Evolutionary conservation across 2,329 filamentous ascomycete genomes (phyloP), one percentile per base, ranked within the genome.

Genomic region (Verticillium zaregamsianum): DNA sequence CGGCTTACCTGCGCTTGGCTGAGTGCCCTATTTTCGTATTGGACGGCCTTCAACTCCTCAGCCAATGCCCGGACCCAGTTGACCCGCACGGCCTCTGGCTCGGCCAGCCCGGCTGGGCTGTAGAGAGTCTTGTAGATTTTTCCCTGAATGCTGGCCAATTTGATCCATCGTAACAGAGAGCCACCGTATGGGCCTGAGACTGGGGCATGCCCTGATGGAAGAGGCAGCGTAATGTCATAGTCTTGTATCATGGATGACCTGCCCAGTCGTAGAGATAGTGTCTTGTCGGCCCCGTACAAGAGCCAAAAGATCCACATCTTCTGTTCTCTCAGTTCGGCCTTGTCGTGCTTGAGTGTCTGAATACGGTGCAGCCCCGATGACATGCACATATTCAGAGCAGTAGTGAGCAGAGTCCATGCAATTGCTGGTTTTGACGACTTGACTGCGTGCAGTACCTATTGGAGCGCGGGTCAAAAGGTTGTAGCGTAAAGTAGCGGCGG

Each of bases 121-220:
- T 71, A 72, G 1, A 72, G 66, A 2, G 68, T 63, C 14, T 71
- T 67, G 55, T 70, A 72, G 0, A 70, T 65, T 11, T 65, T 63
- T 2, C 69, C 70, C n/a, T 71, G 67, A 0, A 71, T 15, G 1
- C 61, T 59, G 0, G 67, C 63, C 14, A 68, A 59, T 9, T 59
- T 62, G 12, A 69, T 67, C 67, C 66, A 68, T 4, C 59, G 57
- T 3, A 58, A 28, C 20, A 25, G n/a, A 17, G 23, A 58, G 5
- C 3, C 12, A 28, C 31, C 62, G 52, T n/a, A 62, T 12, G 6
- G 54, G 56, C 9, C 61, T 20, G 33, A 58, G 5, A 11, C n/a
- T 23, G 14, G 20, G 5, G 15, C n/a, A 5, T 58, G 28, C 3
- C 37, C 33, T 23, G 37, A 35, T 12, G 35, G 57, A 0, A 45